Percentiles rank a stretch among this genome's conserved stretches.
Conservation (phyloP, 1,284 basidiomycete genomes). For the Ceratobasidium sp. region DNA sequence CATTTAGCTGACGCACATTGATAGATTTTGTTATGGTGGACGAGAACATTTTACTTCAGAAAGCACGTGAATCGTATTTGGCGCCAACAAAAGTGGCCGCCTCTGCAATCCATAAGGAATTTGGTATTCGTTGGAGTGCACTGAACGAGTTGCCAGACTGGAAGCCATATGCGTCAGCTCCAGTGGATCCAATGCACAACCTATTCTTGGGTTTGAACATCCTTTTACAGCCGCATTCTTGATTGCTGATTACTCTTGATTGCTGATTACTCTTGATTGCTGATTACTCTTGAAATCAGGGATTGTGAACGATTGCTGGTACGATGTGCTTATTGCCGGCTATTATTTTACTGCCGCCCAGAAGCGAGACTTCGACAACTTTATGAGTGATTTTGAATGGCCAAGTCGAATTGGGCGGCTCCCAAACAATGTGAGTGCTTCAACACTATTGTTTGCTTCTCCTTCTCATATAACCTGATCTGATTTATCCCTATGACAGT, state of each 20-base stretch:
- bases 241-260: no score
- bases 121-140: slow-evolving; percentile 53
- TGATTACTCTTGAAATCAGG: background rate
- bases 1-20: background rate
- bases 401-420: slow-evolving; percentile 53
- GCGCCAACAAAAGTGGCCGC: background rate
- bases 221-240: background rate
- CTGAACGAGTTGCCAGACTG: slow-evolving; percentile 56
- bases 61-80: background rate
- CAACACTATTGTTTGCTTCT: background rate
- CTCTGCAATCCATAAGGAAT: background rate
- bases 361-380: slow-evolving; percentile 48
- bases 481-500: slow-evolving; percentile 42
- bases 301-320: background rate
- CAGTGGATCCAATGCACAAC: slow-evolving; percentile 57
- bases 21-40: background rate
- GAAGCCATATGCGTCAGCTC: slow-evolving; percentile 54
- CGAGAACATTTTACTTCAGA: background rate
- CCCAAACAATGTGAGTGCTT: slow-evolving; percentile 51
- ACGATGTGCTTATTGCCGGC: background rate
- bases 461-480: background rate
- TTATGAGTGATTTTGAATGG: slow-evolving; percentile 51
- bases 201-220: slow-evolving; percentile 50
- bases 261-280: background rate
- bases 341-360: slow-evolving; percentile 25